Base-by-base conservation (phyloP, 78 protist genomes). In the Chrysochromulina parva region DNA sequence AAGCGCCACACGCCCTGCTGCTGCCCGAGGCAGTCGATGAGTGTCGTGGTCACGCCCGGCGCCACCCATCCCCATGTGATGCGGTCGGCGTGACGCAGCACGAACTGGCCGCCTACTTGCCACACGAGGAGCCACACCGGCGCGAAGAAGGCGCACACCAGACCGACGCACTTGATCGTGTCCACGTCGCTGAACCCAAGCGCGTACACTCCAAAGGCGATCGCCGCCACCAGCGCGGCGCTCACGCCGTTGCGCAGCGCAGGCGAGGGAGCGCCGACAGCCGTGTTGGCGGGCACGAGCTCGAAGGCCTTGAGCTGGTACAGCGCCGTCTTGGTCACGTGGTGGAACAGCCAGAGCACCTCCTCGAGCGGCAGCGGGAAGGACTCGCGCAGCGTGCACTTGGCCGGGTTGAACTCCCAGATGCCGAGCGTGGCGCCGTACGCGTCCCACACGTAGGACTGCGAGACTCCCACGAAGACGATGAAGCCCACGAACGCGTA, bases 221-320 rank as follows among this genome's bases (percentile, higher is more conserved):
- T 16, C 62, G 62, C 26, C 69, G 69, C 26, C 26, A 6, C 9
- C 26, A 62, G 69, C 10, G 24, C 28, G 7, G 24, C 28, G 69
- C 26, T 16, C 26, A 16, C 69, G 69, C 69, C 28, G 28, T 22
- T 16, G 69, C 69, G 69, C 16, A 62, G 69, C 69, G 69, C 28
- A 6, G 24, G 26, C 69, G 69, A 62, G 20, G 28, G 69, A 3
- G 20, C 16, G 69, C 69, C 69, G 16, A 5, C 26, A 10, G 3
- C 69, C 69, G 69, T 62, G 26, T 62, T 5, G 6, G 69, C 69
- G 26, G 69, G 69, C 28, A 62, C 24, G 28, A 62, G 69, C 69
- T 62, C 69, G 69, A 62, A 62, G 26, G 69, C 69, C 69, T 62
- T 62, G 69, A 62, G 69, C 69, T 62, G 69, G 69, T 62, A 62